These are phyloP conservation scores for Leccinum rimulosum DNA, from an alignment of 768 basidiomycete species.

Conservation along the genomic window DNA sequence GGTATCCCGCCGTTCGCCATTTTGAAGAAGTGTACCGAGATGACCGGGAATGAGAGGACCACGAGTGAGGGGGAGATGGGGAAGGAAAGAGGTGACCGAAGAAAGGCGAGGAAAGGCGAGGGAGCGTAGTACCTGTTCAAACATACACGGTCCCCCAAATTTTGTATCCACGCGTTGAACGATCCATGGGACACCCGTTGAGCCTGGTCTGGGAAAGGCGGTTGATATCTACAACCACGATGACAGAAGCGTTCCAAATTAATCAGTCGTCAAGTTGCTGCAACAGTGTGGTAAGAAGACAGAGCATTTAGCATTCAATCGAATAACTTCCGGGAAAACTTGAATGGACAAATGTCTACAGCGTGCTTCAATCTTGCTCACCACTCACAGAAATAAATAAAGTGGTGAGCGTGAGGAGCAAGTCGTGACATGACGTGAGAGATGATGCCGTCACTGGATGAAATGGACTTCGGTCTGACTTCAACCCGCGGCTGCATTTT, in stretches of 20 bases:
- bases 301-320: not conserved
- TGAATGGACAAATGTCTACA: too few relatives aligned
- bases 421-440: not conserved
- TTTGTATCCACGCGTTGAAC: not conserved
- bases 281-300: not conserved
- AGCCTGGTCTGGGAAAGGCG: not conserved
- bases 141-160: not conserved
- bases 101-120: not conserved
- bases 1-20: not conserved
- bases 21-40: not conserved
- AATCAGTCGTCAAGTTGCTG: not conserved
- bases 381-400: too few relatives aligned
- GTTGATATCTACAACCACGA: not conserved
- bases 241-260: not conserved
- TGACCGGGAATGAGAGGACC: not conserved
- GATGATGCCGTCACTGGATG: not conserved
- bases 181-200: not conserved
- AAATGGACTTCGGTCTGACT: too few relatives aligned
- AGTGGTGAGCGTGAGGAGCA: too few relatives aligned
- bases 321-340: too few relatives aligned
- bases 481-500: not conserved
- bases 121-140: not conserved
- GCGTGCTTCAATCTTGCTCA: too few relatives aligned
- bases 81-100: not conserved
- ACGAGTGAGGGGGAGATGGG: not conserved